Conservation (phyloP, 371 early-diverging fungal genomes). For the Coemansia sp. region DNA sequence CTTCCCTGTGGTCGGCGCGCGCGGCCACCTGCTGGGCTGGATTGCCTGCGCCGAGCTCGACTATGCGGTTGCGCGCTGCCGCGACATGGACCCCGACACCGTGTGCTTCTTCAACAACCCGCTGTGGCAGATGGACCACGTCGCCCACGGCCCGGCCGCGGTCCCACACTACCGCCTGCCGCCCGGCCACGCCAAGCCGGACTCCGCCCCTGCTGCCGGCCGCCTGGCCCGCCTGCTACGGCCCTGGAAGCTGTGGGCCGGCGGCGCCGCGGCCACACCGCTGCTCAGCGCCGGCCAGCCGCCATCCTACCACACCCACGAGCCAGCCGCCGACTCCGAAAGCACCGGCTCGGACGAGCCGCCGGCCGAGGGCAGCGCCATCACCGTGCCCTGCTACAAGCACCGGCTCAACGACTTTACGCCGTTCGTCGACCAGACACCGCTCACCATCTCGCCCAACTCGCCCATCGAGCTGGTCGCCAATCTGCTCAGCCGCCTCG, state of each 20-base stretch:
- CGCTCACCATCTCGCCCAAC: conserved; percentile 69
- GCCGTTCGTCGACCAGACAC: conserved; percentile 80
- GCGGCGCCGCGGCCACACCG: not conserved
- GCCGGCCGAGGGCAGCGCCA: not conserved
- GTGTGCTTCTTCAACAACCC: conserved; percentile 43
- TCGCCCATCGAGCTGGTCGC: conserved; percentile 84
- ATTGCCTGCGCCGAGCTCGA: conserved; percentile 79
- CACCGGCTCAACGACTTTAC: conserved; percentile 65
- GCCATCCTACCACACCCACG: conserved; percentile 18
- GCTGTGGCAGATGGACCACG: conserved; percentile 41
- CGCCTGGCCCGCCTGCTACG: conserved; percentile 5
- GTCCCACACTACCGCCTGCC: conserved; percentile 38
- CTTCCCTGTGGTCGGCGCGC: conserved; percentile 77
- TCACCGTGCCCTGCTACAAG: conserved; percentile 35
- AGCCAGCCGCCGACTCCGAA: not conserved
- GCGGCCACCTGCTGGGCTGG: conserved; percentile 75
- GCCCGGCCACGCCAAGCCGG: not conserved
- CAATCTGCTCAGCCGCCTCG: conserved; percentile 86
- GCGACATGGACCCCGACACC: conserved; percentile 14
- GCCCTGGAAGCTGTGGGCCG: conserved; percentile 5
- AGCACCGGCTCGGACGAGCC: not conserved
- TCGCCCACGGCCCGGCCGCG: conserved; percentile 28
- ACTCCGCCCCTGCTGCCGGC: not conserved
- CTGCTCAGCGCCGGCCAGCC: conserved; percentile 1
- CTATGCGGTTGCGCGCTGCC: conserved; percentile 62